phyloP scores from a whole-genome alignment of 106 monocot genomes.

The Iris macrosiphon region DNA sequence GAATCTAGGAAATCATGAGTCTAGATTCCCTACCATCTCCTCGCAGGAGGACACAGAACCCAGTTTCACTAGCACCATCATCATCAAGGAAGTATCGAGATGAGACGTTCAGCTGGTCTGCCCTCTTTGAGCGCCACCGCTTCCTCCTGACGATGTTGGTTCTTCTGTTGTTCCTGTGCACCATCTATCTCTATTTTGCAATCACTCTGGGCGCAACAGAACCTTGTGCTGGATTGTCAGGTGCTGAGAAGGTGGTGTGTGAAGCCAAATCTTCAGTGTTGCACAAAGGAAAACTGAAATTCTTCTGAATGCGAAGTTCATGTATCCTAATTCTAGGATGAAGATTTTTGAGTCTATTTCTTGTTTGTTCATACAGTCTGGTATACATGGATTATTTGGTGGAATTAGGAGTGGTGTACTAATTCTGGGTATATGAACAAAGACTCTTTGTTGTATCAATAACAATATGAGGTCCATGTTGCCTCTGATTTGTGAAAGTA shows the following conservation, averaged over 20 bases:
- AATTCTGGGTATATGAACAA: too few relatives aligned
- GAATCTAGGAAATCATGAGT: conserved; percentile 54
- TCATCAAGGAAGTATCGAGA: conserved; percentile 41
- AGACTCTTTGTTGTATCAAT: too few relatives aligned
- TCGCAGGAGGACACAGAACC: conserved; percentile 50
- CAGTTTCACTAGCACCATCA: conserved; percentile 19
- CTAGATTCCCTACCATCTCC: conserved; percentile 66
- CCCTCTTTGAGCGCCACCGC: conserved; percentile 58
- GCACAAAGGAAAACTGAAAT: conserved; percentile 49
- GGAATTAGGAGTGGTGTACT: too few relatives aligned
- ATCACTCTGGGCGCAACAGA: conserved; percentile 48
- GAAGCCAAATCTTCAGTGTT: conserved; percentile 38
- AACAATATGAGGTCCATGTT: too few relatives aligned
- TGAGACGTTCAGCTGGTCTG: conserved; percentile 51
- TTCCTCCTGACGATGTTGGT: conserved; percentile 72
- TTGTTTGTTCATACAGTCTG: too few relatives aligned
- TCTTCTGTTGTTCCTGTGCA: conserved; percentile 64
- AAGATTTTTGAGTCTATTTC: too few relatives aligned
- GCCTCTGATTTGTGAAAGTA: too few relatives aligned
- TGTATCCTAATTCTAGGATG: too few relatives aligned
- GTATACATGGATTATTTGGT: too few relatives aligned
- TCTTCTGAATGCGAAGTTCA: conserved; percentile 19
- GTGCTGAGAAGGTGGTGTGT: conserved; percentile 47
- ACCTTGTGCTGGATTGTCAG: conserved; percentile 48
- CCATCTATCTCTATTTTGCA: conserved; percentile 85